Percentiles rank a stretch among this genome's conserved stretches.
phyloP scores from a whole-genome alignment of 139 green algal genomes.

The Zygnema circumcarinatum region DNA sequence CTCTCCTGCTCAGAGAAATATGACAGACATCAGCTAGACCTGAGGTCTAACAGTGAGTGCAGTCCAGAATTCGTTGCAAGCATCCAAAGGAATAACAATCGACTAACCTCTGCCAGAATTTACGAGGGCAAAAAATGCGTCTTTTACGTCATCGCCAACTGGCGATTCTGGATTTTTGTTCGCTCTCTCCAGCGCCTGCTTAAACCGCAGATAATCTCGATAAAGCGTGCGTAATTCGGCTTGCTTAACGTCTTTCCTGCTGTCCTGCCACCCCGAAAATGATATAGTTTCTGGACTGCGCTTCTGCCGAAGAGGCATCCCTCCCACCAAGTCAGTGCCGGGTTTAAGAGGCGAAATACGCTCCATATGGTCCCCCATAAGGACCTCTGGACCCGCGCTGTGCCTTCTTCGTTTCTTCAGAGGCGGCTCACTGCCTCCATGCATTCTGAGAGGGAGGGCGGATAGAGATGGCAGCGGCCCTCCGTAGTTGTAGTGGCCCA shows the following conservation, averaged over 20 bases:
- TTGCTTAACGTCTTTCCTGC: background rate
- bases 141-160: background rate
- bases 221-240: background rate
- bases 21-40: too few species aligned
- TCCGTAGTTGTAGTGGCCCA: background rate
- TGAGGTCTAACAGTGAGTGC: too few species aligned
- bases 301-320: background rate
- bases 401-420: background rate
- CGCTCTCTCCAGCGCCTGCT: background rate
- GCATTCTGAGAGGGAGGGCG: background rate
- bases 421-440: background rate
- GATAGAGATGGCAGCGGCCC: background rate
- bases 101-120: background rate
- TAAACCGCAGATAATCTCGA: background rate
- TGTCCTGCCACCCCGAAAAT: background rate
- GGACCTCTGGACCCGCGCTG: background rate
- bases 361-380: background rate
- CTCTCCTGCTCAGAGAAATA: too few species aligned
- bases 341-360: background rate
- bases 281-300: background rate
- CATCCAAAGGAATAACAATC: too few species aligned
- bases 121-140: background rate
- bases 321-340: background rate
- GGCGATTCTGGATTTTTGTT: background rate
- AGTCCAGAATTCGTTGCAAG: too few species aligned